These are phyloP conservation scores for Phyllosticta citrichinensis DNA, from an alignment of 2,329 filamentous ascomycete genomes.

Conservation along the genomic window DNA sequence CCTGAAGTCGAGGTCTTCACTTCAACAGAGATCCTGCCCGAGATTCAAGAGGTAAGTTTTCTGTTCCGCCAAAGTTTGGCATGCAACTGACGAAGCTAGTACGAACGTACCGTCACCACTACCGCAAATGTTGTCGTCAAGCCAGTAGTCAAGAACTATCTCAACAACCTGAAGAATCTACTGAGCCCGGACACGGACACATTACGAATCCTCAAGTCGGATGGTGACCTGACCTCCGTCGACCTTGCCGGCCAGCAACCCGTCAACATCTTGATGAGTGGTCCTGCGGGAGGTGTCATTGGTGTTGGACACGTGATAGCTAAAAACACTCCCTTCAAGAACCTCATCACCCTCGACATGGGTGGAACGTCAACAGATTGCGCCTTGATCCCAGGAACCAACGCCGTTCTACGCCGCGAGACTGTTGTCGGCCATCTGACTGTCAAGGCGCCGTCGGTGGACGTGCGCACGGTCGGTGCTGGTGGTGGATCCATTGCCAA, in stretches of 20 bases:
- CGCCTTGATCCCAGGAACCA: slow-evolving; percentile 35
- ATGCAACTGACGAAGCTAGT: slow-evolving; percentile 13
- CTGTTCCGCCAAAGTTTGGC: accelerated
- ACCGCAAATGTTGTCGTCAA: slow-evolving; percentile 40
- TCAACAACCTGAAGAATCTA: slow-evolving; percentile 30
- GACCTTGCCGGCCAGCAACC: slow-evolving; percentile 36
- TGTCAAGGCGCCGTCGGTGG: slow-evolving; percentile 38
- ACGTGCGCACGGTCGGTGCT: slow-evolving; percentile 41
- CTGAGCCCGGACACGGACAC: slow-evolving; percentile 33
- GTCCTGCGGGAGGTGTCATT: slow-evolving; percentile 41
- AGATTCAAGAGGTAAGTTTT: slow-evolving; percentile 31
- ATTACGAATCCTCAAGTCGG: slow-evolving; percentile 41
- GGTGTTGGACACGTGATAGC: slow-evolving; percentile 39
- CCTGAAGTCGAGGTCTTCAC: slow-evolving; percentile 34
- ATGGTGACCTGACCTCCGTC: slow-evolving; percentile 39
- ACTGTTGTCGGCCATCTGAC: slow-evolving; percentile 36
- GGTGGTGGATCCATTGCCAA: slow-evolving; percentile 41
- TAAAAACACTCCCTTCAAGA: slow-evolving; percentile 37
- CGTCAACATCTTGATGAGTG: slow-evolving; percentile 41
- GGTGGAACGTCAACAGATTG: slow-evolving; percentile 43
- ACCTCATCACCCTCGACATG: slow-evolving; percentile 42
- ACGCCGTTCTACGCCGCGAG: slow-evolving; percentile 36
- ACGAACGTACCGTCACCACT: slow-evolving; percentile 40
- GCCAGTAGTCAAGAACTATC: slow-evolving; percentile 37
- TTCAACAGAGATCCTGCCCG: slow-evolving; percentile 37